phyloP scores from a whole-genome alignment of 2,329 filamentous ascomycete species.

The Penicillium sp. region DNA sequence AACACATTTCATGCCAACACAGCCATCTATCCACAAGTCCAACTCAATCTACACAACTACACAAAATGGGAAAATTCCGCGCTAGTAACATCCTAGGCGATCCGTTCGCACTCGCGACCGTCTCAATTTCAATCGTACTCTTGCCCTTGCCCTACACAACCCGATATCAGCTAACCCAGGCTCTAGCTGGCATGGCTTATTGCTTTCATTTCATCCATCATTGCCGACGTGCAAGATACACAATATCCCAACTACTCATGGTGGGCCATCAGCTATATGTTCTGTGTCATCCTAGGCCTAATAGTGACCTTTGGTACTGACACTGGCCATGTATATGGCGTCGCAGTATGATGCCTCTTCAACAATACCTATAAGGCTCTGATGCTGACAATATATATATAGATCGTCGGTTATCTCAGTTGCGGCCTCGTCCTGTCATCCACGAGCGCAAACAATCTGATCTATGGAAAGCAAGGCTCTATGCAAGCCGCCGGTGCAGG shows the following conservation, averaged over 20 bases:
- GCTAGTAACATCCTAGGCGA: conserved; percentile 91
- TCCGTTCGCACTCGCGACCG: conserved; percentile 90
- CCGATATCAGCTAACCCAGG: conserved; percentile 10
- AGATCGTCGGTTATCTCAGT: conserved; percentile 80
- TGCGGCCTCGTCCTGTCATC: conserved; percentile 82
- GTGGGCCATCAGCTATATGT: conserved; percentile 85
- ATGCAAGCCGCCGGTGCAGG: conserved; percentile 87
- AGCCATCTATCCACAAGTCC: conserved; percentile 15
- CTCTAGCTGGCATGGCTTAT: conserved; percentile 90
- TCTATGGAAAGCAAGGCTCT: conserved; percentile 69
- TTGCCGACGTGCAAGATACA: conserved; percentile 57
- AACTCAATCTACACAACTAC: conserved; percentile 5
- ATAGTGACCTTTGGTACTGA: conserved; percentile 81
- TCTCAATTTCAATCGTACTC: conserved; percentile 87
- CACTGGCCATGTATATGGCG: conserved; percentile 81
- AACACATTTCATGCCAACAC: conserved; percentile 15
- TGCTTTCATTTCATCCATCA: conserved; percentile 80
- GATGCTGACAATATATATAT: conserved; percentile 29
- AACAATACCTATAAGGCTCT: not conserved
- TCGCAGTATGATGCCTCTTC: conserved; percentile 60
- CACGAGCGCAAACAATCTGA: conserved; percentile 78
- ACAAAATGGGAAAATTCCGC: conserved; percentile 59
- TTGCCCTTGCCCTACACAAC: conserved; percentile 12
- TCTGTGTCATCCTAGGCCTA: conserved; percentile 78
- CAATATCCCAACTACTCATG: conserved; percentile 82